A percentile compares a stretch with the other conserved stretches of the same genome.
phyloP scores from a whole-genome alignment of 768 basidiomycete genomes.

The Mycena haematopus region DNA sequence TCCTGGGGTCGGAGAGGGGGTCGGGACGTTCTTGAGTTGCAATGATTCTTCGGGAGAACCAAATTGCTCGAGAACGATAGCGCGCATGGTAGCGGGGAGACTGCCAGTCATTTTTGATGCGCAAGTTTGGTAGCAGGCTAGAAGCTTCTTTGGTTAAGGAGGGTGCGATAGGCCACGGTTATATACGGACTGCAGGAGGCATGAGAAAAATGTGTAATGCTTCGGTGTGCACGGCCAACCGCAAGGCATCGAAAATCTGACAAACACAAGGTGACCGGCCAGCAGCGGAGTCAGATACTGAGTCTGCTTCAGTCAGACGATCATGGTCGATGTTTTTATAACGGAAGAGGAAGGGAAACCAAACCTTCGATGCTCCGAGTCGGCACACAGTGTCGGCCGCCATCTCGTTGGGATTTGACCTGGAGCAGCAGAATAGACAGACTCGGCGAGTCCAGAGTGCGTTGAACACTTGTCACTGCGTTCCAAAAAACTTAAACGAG shows the following conservation, averaged over 20 bases:
- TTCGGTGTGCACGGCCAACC: neutral
- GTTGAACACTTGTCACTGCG: no score
- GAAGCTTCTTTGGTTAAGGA: neutral
- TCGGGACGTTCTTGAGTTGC: slow-evolving; percentile 15
- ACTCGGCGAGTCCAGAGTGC: no score
- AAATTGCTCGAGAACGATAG: slow-evolving; percentile 31
- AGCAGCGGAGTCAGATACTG: no score
- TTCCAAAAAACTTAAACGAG: no score
- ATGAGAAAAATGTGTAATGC: neutral
- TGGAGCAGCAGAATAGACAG: no score
- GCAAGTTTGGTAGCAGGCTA: neutral
- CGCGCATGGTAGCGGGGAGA: slow-evolving; percentile 29
- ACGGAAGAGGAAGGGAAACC: no score
- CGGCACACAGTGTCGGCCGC: no score
- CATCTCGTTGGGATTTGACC: no score
- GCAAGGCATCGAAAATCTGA: neutral
- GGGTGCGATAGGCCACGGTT: neutral
- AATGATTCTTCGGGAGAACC: slow-evolving; percentile 27
- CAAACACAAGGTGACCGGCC: no score
- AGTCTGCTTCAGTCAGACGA: no score
- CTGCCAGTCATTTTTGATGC: slow-evolving; percentile 7
- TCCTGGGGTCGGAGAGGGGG: slow-evolving; percentile 24
- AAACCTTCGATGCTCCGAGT: no score
- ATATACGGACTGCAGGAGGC: neutral
- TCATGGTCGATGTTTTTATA: no score